Evolutionary conservation across 164 flowering plant genomes (phyloP).

Genomic region (Litsea cubeba): DNA sequence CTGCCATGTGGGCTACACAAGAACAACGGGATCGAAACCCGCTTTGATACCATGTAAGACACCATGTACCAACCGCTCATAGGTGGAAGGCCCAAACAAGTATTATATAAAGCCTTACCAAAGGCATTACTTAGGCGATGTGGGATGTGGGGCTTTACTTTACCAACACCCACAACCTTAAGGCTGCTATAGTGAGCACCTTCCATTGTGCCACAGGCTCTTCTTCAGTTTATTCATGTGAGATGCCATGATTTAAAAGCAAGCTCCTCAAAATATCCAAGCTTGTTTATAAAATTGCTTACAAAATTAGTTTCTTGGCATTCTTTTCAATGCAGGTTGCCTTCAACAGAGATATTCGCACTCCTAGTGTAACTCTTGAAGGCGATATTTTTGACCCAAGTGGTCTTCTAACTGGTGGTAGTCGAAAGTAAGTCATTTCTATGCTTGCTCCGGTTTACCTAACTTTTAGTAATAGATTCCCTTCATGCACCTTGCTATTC

Average conservation of each 20-base stretch:
- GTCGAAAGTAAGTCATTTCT: constrained; percentile 65
- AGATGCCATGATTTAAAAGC: background rate
- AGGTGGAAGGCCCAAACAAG: too few relatives aligned
- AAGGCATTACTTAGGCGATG: too few relatives aligned
- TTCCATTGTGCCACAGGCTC: too few relatives aligned
- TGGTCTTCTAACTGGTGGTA: constrained; percentile 96
- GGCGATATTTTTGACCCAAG: constrained; percentile 96
- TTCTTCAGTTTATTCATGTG: background rate
- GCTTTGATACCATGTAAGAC: too few relatives aligned
- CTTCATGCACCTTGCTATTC: background rate
- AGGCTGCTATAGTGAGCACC: too few relatives aligned
- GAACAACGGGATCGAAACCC: too few relatives aligned
- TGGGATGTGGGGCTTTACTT: too few relatives aligned
- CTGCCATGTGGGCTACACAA: too few relatives aligned
- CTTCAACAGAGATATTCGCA: constrained; percentile 50
- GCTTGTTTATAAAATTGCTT: background rate
- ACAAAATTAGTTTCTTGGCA: background rate
- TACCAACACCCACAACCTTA: too few relatives aligned
- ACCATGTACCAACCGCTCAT: too few relatives aligned
- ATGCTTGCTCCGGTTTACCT: background rate
- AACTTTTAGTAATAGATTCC: background rate
- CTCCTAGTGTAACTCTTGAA: constrained; percentile 87
- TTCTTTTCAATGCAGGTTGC: constrained; percentile 58
- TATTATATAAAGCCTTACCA: too few relatives aligned
- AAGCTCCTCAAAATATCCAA: background rate